Base-by-base conservation (phyloP, 768 basidiomycete genomes). In the Calvatia gigantea region DNA sequence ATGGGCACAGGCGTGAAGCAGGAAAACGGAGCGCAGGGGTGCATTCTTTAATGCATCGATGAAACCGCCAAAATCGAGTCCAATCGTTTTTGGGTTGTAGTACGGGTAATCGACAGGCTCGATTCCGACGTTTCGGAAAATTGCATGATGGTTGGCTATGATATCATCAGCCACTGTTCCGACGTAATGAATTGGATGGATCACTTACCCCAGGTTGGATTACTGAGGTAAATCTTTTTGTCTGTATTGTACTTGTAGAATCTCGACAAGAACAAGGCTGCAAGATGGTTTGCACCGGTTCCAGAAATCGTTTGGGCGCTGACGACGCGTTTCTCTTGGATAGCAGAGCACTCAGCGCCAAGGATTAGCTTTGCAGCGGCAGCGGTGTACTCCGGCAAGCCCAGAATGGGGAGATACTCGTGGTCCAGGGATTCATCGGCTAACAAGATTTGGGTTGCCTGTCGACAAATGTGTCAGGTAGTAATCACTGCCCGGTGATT, bases 221-320 rank as follows among this genome's bases (percentile, higher is more conserved):
- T 84, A 66, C 94, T 94, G 63, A 99, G 67, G 69, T 87, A 94
- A 59, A 97, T 72, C 60, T 78, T 81, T 63, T 89, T 87, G 46
- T 80, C 69, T n/a, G 71, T 72, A 50, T 84, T 82, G 76, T 81
- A 90, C 2, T 77, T 73, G 73, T 96, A 97, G 74, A 90, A 94
- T 58, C 78, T 78, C 58, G 86, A 84, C 61, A 98, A 72, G 78
- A 97, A 97, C 50, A 94, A 73, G 2, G 86, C 94, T 23, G 86
- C 95, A 45, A 96, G 81, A 71, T 96, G 94, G 75, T 96, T 95
- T 46, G 95, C 95, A 47, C 95, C 95, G 2, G 95, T 98, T 25
- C 95, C 95, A 12, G 93, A 96, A 61, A 97, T 90, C 12, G 95
- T 95, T 74, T 98, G 95, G 44, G 89, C 89, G 67, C 87, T 89